phyloP scores from a whole-genome alignment of 1,139 yeast species.

The Kodamaea sp. region DNA sequence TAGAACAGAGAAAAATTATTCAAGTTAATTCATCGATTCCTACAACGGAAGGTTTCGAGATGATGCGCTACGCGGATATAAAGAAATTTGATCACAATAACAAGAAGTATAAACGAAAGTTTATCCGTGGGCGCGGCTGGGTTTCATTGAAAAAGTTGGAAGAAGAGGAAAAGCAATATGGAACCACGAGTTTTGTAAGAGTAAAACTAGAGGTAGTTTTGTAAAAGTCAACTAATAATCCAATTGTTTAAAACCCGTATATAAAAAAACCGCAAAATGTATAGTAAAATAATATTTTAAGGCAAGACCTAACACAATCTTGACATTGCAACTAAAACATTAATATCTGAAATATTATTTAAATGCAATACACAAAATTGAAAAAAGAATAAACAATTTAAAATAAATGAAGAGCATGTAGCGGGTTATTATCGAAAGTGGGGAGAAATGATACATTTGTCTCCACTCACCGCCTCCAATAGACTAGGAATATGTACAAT shows the following conservation, averaged over 20 bases:
- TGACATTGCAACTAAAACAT: too few species aligned
- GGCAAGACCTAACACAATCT: too few species aligned
- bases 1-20: not conserved
- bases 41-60: not conserved
- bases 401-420: too few species aligned
- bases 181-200: conserved; percentile 1
- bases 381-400: not conserved
- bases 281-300: too few species aligned
- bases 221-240: too few species aligned
- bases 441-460: too few species aligned
- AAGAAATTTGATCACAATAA: not conserved
- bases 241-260: too few species aligned
- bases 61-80: conserved; percentile 3
- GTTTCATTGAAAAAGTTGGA: conserved; percentile 8
- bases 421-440: too few species aligned
- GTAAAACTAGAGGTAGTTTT: not conserved
- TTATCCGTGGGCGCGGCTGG: conserved; percentile 14
- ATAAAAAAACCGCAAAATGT: too few species aligned
- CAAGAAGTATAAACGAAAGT: conserved; percentile 8
- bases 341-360: too few species aligned
- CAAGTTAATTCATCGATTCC: not conserved
- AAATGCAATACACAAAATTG: not conserved
- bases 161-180: conserved; percentile 6
- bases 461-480: too few species aligned
- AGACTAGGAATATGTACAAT: too few species aligned